These are phyloP conservation scores for Neotropicomus parvogracilis DNA, from an alignment of 1,284 basidiomycete species.

Conservation along the genomic window DNA sequence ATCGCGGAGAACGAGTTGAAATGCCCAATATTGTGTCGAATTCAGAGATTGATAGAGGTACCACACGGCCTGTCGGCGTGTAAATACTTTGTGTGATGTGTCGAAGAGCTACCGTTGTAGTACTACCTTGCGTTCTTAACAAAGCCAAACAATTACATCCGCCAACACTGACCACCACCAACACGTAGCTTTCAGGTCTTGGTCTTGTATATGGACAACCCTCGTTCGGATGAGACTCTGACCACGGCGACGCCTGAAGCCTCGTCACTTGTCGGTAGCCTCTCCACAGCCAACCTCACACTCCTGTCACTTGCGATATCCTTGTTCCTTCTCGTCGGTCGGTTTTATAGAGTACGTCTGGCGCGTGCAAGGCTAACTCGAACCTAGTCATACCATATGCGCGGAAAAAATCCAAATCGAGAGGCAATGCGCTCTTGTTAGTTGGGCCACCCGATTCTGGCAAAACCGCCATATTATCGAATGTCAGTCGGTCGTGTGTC, in stretches of 20 bases:
- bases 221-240: constrained; percentile 3
- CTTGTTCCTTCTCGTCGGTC: constrained; percentile 24
- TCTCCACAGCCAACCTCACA: constrained; percentile 23
- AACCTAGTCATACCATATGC: constrained; percentile 38
- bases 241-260: constrained; percentile 16
- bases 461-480: constrained; percentile 66
- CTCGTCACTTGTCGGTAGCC: constrained; percentile 17
- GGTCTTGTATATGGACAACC: constrained; percentile 12
- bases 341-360: constrained; percentile 10
- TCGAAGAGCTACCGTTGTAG: too few relatives aligned
- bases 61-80: too few relatives aligned
- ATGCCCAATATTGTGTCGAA: too few relatives aligned
- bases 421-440: constrained; percentile 58
- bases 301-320: constrained; percentile 26
- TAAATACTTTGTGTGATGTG: too few relatives aligned
- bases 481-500: constrained; percentile 36
- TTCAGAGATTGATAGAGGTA: too few relatives aligned
- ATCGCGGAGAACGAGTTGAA: too few relatives aligned
- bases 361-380: constrained; percentile 15
- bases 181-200: neutral
- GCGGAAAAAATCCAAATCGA: constrained; percentile 42
- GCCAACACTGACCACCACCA: neutral
- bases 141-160: constrained; percentile 22
- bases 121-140: constrained; percentile 12
- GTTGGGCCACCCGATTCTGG: constrained; percentile 70